phyloP scores from a whole-genome alignment of 805 yeast species.

The Pichia deserticola region DNA sequence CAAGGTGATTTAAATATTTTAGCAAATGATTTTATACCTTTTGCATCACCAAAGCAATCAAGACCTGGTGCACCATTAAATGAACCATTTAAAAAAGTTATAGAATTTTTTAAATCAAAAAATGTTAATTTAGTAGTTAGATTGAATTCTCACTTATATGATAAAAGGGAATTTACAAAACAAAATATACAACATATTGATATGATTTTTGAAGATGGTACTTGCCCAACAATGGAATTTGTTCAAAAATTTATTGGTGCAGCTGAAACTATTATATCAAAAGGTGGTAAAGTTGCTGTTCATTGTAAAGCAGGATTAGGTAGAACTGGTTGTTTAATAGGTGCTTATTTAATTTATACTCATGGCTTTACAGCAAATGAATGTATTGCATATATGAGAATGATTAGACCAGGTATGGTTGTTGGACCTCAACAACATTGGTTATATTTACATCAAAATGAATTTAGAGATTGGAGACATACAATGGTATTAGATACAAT shows the following conservation, averaged over 20 bases:
- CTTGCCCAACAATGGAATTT: constrained; percentile 91
- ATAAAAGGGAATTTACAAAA: constrained; percentile 73
- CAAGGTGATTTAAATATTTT: constrained; percentile 93
- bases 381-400: constrained; percentile 93
- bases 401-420: constrained; percentile 99
- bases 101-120: constrained; percentile 63
- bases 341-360: constrained; percentile 92
- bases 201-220: constrained; percentile 96
- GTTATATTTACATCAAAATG: constrained; percentile 93
- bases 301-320: constrained; percentile 99
- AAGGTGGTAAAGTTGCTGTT: constrained; percentile 94
- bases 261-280: constrained; percentile 77
- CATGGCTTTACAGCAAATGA: constrained; percentile 97
- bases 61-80: constrained; percentile 45
- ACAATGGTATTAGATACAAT: constrained; percentile 74
- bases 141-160: constrained; percentile 85
- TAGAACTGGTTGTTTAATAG: constrained; percentile 94
- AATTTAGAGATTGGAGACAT: constrained; percentile 92
- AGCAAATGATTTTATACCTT: constrained; percentile 91
- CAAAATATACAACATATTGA: constrained; percentile 85
- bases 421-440: constrained; percentile 99
- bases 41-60: constrained; percentile 88
- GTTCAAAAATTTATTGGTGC: constrained; percentile 93
- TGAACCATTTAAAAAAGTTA: constrained; percentile 74
- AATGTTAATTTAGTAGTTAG: constrained; percentile 87